A percentile compares a stretch with the other conserved stretches of the same genome.
These are phyloP conservation scores for Globisporangium okanoganense DNA, from an alignment of 352 stramenopile species.

Conservation along the genomic window DNA sequence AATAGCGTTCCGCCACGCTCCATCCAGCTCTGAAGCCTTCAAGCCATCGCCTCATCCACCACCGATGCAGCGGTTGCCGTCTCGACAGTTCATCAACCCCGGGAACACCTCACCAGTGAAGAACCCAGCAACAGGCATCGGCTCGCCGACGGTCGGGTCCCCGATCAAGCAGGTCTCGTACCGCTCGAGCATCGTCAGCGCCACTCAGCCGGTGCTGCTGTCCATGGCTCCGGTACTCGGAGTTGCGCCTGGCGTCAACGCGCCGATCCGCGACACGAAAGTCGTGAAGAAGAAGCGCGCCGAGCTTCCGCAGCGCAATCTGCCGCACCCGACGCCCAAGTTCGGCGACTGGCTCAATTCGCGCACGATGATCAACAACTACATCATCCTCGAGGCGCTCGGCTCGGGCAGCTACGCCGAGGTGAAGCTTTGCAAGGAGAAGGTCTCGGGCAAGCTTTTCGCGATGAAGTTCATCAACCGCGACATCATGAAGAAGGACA, in stretches of 20 bases:
- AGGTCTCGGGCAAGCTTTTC: slow-evolving; percentile 65
- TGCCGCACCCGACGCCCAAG: slow-evolving; percentile 73
- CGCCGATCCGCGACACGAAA: slow-evolving; percentile 67
- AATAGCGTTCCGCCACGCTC: slow-evolving; percentile 1
- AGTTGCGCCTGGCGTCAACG: slow-evolving; percentile 8
- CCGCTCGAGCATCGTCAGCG: slow-evolving; percentile 43
- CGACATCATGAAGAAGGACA: slow-evolving; percentile 85
- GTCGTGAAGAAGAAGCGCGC: slow-evolving; percentile 83
- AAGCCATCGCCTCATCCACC: slow-evolving; percentile 17
- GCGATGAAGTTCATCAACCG: slow-evolving; percentile 89
- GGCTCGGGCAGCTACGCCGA: slow-evolving; percentile 88
- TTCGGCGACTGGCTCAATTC: slow-evolving; percentile 85
- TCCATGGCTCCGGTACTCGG: slow-evolving; percentile 26
- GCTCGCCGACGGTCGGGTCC: slow-evolving; percentile 13
- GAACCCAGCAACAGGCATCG: slow-evolving; percentile 11
- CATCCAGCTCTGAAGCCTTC: not conserved
- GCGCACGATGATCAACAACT: slow-evolving; percentile 92
- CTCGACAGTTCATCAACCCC: slow-evolving; percentile 15
- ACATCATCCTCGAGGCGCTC: slow-evolving; percentile 87
- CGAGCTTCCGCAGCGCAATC: slow-evolving; percentile 64
- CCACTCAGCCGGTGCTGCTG: slow-evolving; percentile 27
- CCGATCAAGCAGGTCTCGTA: slow-evolving; percentile 45
- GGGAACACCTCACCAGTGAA: slow-evolving; percentile 41
- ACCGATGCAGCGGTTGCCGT: slow-evolving; percentile 16
- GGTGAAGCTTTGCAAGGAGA: slow-evolving; percentile 88